Percentiles rank a stretch among this genome's conserved stretches.
Conservation (phyloP, 2,329 filamentous ascomycete genomes). For the Fusarium incarnatum region DNA sequence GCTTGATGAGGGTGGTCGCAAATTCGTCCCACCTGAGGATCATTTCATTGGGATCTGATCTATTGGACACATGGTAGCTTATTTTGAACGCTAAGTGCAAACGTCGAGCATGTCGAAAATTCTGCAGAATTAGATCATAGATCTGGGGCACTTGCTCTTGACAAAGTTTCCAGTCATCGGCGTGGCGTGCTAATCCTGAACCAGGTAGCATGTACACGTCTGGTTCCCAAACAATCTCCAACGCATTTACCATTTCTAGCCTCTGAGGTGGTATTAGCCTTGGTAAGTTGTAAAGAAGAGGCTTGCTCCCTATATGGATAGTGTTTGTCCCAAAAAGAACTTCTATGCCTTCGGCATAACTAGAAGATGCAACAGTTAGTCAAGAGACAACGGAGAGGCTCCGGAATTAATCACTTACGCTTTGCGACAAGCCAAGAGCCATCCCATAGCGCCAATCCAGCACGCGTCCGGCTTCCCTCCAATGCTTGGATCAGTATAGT, state of each 20-base stretch:
- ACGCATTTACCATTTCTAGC: too few relatives aligned
- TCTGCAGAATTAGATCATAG: neutral
- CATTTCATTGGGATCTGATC: neutral
- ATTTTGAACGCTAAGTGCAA: neutral
- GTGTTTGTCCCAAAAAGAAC: neutral
- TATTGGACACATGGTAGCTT: neutral
- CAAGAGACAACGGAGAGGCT: too few relatives aligned
- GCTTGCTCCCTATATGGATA: neutral
- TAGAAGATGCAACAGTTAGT: rapidly evolving
- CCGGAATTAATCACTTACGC: neutral
- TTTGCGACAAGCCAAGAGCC: neutral
- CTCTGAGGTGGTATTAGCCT: too few relatives aligned
- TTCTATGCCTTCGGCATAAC: rapidly evolving
- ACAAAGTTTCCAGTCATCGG: neutral
- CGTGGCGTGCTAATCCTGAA: too few relatives aligned
- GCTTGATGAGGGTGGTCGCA: neutral
- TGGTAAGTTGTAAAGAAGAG: too few relatives aligned
- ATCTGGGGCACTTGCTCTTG: neutral
- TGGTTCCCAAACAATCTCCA: too few relatives aligned
- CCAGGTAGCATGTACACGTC: too few relatives aligned
- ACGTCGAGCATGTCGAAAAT: neutral
- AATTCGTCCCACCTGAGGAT: neutral
- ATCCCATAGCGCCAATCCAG: neutral
- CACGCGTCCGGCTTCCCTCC: rapidly evolving
- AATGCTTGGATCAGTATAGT: rapidly evolving